phyloP scores from a whole-genome alignment of 228 moss, liverwort and hornwort genomes.

The Sphagnum magellanicum region DNA sequence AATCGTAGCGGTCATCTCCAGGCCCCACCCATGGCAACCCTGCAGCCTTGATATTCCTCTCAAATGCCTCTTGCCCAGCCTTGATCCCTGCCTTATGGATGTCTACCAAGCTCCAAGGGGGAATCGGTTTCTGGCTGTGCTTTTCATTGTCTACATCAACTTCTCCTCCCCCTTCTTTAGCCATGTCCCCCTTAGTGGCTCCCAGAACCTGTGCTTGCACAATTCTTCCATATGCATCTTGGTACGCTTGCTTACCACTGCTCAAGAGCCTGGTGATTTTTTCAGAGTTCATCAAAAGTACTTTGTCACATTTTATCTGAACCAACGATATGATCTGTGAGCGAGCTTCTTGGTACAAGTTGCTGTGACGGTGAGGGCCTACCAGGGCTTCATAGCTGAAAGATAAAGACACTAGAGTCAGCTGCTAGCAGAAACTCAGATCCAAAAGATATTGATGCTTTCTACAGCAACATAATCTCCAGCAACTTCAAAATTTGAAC shows the following conservation, averaged over 20 bases:
- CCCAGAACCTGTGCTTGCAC: conserved; percentile 44
- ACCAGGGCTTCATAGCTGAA: conserved; percentile 72
- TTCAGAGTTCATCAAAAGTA: conserved; percentile 59
- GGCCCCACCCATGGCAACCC: conserved; percentile 84
- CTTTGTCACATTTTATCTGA: conserved; percentile 73
- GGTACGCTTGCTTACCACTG: conserved; percentile 63
- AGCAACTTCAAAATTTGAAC: no score
- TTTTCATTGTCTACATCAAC: conserved; percentile 12
- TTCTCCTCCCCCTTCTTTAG: conserved; percentile 18
- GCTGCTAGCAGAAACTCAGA: no score
- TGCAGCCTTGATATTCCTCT: conserved; percentile 61
- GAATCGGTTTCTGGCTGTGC: conserved; percentile 53
- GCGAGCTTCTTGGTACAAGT: conserved; percentile 76
- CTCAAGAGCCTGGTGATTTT: conserved; percentile 63
- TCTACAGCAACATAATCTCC: no score
- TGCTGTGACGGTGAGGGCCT: conserved; percentile 77
- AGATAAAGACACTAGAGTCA: not conserved
- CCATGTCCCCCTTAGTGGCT: conserved; percentile 18
- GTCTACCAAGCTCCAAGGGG: conserved; percentile 66
- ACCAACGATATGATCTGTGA: conserved; percentile 64
- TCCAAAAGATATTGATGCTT: no score
- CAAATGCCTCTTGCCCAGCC: conserved; percentile 65
- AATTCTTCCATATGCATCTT: conserved; percentile 62
- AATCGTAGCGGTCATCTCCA: conserved; percentile 88
- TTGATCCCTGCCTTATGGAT: conserved; percentile 67